Base-by-base conservation (phyloP, 805 yeast species). In the Ogataea paraovalis region DNA sequence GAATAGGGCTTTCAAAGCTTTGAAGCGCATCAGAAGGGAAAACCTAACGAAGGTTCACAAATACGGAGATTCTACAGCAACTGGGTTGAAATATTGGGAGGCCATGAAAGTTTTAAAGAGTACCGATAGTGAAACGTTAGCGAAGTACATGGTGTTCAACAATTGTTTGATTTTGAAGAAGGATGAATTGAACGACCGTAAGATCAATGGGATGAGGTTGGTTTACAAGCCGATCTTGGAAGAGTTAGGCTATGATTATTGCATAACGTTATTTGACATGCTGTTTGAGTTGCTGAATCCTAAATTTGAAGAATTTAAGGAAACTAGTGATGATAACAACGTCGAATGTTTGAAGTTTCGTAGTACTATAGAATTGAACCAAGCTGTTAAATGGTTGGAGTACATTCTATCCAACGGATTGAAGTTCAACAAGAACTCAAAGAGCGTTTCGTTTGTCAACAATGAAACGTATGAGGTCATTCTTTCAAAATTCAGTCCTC, bases 11-110 rank as follows among this genome's bases (percentile, higher is more conserved):
- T 61, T 82, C 43, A 75, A 79, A 50, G 60, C 58, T 3, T 78
- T 76, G 64, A 74, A 82, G 56, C 71, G 77, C 44, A 62, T 78
- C 10, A 62, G 86, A 32, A 73, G 78, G 51, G 65, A 67, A 22
- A 70, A 79, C 49, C 58, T 78, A 25, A 64, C 61, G 38, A 64
- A 55, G 33, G 47, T 67, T 12, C 64, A 67, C 49, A 75, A 73
- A 51, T 62, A 41, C 44, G 80, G 79, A 4, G 79, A 75, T 50
- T 63, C 74, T 1, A 58, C 70, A 14, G 74, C 67, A 21, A 57
- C 51, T 2, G 80, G 78, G 0, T 51, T 49, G n/a, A 69, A 67
- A 51, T 74, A 73, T 52, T 72, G 78, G 78, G 60, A 57, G 22
- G 59, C 70, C 3, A 56, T 76, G 30, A 61, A 65, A 9, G 42